These are phyloP conservation scores for Colletotrichum sp. DNA, from an alignment of 2,329 filamentous ascomycete species.

Conservation along the genomic window DNA sequence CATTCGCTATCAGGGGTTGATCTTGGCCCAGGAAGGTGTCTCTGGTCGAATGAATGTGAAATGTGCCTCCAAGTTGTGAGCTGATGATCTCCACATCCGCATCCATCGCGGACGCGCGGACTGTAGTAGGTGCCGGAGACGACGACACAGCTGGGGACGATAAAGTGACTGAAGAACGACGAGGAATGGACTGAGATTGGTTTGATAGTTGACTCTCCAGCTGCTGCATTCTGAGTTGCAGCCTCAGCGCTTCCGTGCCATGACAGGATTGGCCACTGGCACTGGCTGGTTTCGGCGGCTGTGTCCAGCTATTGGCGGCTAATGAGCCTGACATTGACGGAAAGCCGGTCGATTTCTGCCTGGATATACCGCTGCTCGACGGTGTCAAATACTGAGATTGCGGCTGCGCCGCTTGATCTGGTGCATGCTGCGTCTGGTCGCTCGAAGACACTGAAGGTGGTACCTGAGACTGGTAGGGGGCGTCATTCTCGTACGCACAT, in stretches of 20 bases:
- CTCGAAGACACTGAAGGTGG: neutral
- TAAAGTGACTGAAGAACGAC: neutral
- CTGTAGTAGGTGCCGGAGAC: neutral
- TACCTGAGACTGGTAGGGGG: constrained; percentile 1
- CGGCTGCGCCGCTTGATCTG: neutral
- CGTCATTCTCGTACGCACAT: constrained; percentile 37
- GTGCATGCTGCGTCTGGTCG: neutral
- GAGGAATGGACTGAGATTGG: neutral
- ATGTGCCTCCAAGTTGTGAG: constrained; percentile 44
- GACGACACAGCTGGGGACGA: neutral
- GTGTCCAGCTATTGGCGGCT: neutral
- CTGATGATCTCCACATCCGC: constrained; percentile 40
- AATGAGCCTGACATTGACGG: neutral
- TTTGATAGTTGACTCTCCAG: neutral
- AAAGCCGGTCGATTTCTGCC: constrained; percentile 8
- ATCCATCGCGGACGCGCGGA: neutral
- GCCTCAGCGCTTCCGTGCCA: neutral
- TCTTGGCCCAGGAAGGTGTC: neutral
- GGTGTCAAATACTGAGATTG: neutral
- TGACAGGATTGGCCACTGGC: neutral
- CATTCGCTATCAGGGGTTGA: neutral
- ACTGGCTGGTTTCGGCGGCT: neutral
- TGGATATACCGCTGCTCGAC: neutral
- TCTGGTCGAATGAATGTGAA: constrained; percentile 37
- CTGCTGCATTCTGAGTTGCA: neutral